phyloP scores from a whole-genome alignment of 2,329 filamentous ascomycete species.

The Allantophomopsis lycopodina region DNA sequence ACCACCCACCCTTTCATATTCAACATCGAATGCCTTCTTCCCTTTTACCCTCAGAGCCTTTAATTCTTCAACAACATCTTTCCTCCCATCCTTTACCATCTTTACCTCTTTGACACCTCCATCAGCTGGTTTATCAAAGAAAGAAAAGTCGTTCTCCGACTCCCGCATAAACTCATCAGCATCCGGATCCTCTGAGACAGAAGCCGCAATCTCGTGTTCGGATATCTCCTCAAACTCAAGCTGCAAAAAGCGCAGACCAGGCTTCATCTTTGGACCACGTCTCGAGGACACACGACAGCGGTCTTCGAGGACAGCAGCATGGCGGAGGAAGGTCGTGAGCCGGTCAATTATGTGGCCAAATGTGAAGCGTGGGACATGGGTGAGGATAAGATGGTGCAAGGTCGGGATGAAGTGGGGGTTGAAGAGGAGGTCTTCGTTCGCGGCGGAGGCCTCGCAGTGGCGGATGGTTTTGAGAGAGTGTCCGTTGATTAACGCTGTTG shows the following conservation, averaged over 20 bases:
- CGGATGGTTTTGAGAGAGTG: conserved; percentile 19
- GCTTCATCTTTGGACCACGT: conserved; percentile 28
- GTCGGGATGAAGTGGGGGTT: conserved; percentile 42
- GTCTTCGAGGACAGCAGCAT: conserved; percentile 33
- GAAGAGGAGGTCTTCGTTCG: conserved; percentile 25
- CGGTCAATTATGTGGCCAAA: conserved; percentile 32
- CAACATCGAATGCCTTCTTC: background rate
- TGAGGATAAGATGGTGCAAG: conserved; percentile 36
- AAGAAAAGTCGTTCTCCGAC: conserved; percentile 12
- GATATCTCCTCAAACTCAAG: conserved; percentile 31
- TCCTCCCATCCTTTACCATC: background rate
- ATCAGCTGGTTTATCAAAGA: conserved; percentile 8
- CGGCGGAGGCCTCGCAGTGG: background rate
- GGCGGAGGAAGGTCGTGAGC: conserved; percentile 31
- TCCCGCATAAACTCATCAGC: conserved; percentile 10
- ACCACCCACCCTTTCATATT: background rate
- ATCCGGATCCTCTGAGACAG: conserved; percentile 12
- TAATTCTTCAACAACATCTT: background rate
- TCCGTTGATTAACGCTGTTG: conserved; percentile 14
- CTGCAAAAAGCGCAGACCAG: conserved; percentile 36
- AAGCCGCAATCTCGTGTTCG: conserved; percentile 1
- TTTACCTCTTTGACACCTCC: background rate
- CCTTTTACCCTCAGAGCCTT: background rate
- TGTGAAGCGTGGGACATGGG: conserved; percentile 37
- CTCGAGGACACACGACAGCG: conserved; percentile 19